Evolutionary conservation across 495 filamentous ascomycete species (phyloP).

Genomic region (Beverwykella pulmonaria): DNA sequence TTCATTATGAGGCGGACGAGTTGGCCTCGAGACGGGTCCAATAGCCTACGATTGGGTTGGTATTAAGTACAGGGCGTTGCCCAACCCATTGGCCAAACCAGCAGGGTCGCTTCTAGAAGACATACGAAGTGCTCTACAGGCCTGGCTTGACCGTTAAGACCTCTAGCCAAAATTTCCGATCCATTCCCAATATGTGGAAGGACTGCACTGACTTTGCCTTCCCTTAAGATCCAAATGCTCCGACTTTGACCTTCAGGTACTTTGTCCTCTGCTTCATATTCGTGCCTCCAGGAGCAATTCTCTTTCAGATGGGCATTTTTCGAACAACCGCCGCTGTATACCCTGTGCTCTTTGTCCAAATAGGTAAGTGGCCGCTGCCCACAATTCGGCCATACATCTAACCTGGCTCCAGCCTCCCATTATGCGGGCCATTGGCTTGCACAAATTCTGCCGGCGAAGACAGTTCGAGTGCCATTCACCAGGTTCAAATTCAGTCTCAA

Average conservation of each 20-base stretch:
- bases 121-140: too few relatives aligned
- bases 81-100: too few relatives aligned
- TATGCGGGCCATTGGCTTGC: constrained; percentile 60
- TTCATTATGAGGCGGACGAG: too few relatives aligned
- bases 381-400: not conserved
- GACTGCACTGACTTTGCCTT: too few relatives aligned
- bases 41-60: too few relatives aligned
- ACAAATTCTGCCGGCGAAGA: constrained; percentile 52
- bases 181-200: too few relatives aligned
- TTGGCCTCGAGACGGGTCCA: too few relatives aligned
- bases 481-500: constrained; percentile 48
- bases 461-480: constrained; percentile 53
- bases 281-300: constrained; percentile 56
- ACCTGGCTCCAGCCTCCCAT: constrained; percentile 44
- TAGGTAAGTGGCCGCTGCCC: constrained; percentile 40
- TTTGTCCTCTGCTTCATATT: constrained; percentile 58
- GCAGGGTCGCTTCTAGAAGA: too few relatives aligned
- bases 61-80: too few relatives aligned
- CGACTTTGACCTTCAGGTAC: constrained; percentile 60
- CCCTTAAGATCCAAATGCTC: constrained; percentile 47
- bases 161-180: too few relatives aligned
- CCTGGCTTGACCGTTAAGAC: too few relatives aligned
- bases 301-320: constrained; percentile 58
- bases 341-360: constrained; percentile 50
- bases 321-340: constrained; percentile 59